A percentile compares a stretch with the other conserved stretches of the same genome.
These are phyloP conservation scores for Friedmanniomyces endolithicus DNA, from an alignment of 495 filamentous ascomycete species.

Conservation along the genomic window DNA sequence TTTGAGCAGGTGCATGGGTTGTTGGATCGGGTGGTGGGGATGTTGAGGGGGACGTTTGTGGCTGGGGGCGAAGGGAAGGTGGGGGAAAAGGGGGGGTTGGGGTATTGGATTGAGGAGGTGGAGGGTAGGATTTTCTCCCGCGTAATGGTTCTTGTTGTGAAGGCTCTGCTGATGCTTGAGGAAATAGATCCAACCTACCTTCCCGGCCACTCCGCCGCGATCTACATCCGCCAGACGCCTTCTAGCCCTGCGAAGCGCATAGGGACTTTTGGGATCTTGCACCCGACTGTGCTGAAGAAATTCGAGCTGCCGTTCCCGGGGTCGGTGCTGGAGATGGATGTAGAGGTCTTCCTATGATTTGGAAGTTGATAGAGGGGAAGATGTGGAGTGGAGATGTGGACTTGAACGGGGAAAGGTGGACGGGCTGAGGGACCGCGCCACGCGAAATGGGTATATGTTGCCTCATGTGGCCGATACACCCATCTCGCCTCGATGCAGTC, in stretches of 20 bases:
- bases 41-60: slow-evolving; percentile 76
- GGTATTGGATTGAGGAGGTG: slow-evolving; percentile 88
- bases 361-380: background rate
- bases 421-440: too few relatives aligned
- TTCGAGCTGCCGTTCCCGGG: slow-evolving; percentile 91
- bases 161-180: too few relatives aligned
- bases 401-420: too few relatives aligned
- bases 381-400: too few relatives aligned
- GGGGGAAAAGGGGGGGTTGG: slow-evolving; percentile 25
- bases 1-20: slow-evolving; percentile 96
- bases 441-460: too few relatives aligned
- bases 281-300: slow-evolving; percentile 83
- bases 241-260: slow-evolving; percentile 55
- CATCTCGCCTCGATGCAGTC: too few relatives aligned
- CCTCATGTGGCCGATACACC: too few relatives aligned
- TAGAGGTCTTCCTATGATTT: slow-evolving; percentile 76
- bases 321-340: slow-evolving; percentile 88
- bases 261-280: slow-evolving; percentile 83
- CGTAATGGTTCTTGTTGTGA: background rate
- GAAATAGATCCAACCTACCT: slow-evolving; percentile 87
- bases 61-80: slow-evolving; percentile 41
- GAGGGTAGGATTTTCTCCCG: slow-evolving; percentile 43
- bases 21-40: slow-evolving; percentile 79
- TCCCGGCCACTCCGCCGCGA: slow-evolving; percentile 70
- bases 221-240: slow-evolving; percentile 51